Evolutionary conservation across 116 monocot genomes (phyloP), one percentile per base, ranked within the genome.

Genomic region (Posidonia oceanica): DNA sequence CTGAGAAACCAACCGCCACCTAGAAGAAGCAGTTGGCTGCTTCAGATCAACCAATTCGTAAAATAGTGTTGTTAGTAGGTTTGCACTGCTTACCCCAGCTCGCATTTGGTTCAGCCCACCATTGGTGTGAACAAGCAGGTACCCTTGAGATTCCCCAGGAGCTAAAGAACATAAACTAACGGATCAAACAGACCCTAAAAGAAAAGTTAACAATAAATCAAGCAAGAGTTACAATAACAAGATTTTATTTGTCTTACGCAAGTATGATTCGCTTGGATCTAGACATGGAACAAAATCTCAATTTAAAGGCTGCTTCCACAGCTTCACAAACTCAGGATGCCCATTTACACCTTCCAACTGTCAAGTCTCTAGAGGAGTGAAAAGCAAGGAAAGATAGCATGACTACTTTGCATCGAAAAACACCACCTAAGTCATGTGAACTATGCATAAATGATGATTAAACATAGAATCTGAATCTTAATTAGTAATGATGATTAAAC

Each of bases 71-170:
- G 13, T 66, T 39, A 42, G 17, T 41, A 3, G 39, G 16, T 66
- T 44, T 41, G 66, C 14, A 41, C 7, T 23, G 36, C 62, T 78
- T 83, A 92, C 97, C 85, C 92, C 97, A 40, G 87, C 82, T 61
- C 91, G 78, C 91, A 97, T 92, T 74, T 97, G 97, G 75, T 97
- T 97, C 66, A 97, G 79, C 36, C 97, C 97, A 44, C 97, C 97
- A 81, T 97, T 97, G 63, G 97, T 76, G 74, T 85, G 78, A 71
- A 97, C 97, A 39, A 97, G 41, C 51, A 97, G 69, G 63, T 91
- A 92, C 10, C 97, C 97, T 69, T 83, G 81, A 59, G 89, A 77
- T 63, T 85, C 78, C 48, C 56, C 61, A 17, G 85, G 89, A 76
- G 64, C 89, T 89, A 76, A 83, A 79, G 39, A 68, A 75, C 39